Evolutionary conservation across 2,329 filamentous ascomycete species (phyloP), one percentile per base, ranked within the genome.

Genomic region (Trichophyton equinum): DNA sequence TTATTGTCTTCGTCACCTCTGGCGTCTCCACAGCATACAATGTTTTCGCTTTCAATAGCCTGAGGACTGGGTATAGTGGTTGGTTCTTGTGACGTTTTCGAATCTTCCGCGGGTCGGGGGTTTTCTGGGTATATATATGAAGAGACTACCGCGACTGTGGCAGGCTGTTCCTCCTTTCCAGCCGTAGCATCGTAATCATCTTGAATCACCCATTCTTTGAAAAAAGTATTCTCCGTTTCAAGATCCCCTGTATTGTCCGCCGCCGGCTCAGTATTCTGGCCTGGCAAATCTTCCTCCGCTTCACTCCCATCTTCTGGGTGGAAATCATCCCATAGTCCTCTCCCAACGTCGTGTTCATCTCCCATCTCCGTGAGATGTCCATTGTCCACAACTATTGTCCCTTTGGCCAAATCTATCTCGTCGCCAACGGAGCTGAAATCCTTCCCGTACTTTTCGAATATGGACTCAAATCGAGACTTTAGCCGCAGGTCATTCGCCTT

Each of bases 371-470:
- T 72, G 59, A 96, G 72, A 75, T 97, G 94, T 0, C 94, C 92
- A 77, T 96, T 94, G 73, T 97, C 82, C 61, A 96, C 85, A n/a
- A 95, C 80, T 55, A 97, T 85, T 62, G 88, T 79, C 60, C 89
- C 91, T 0, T 88, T 92, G 57, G 79, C 78, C 61, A 96, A 78
- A 72, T 97, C 89, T 68, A 97, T 91, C 75, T 96, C 91, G 72
- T 97, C 92, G 60, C 87, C 91, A 58, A 92, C 80, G 3, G 85
- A 87, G 1, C 85, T 84, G 68, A 96, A 96, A 71, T 96, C 88
- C 65, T 81, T 85, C 59, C 81, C 85, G 71, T 95, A 96, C 72
- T 95, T 96, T 63, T 87, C 83, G 70, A 96, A 96, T 60, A 97
- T 95, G 61, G 83, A 78, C 70, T 96, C 91, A 71, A 95, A 94